Evolutionary conservation across 441 rosid species (phyloP).

Genomic region (Aquilaria agallochum): DNA sequence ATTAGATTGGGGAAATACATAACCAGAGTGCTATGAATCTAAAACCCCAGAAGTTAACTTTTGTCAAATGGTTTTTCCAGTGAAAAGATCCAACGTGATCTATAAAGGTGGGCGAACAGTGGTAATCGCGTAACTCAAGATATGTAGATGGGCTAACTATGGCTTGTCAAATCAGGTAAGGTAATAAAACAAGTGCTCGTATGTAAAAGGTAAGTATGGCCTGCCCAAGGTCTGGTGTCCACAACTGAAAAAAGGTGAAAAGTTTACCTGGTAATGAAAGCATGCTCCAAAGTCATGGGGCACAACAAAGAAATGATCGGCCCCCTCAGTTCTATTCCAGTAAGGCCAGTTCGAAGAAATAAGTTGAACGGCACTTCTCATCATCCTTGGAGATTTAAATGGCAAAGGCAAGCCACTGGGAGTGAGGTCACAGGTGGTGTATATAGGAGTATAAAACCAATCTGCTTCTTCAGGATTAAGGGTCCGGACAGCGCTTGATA

Average conservation of each 20-base stretch:
- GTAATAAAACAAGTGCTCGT: too few species aligned
- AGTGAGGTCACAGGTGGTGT: constrained; percentile 89
- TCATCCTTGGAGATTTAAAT: constrained; percentile 89
- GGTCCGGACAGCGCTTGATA: constrained; percentile 83
- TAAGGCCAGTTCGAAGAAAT: constrained; percentile 72
- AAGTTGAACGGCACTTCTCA: constrained; percentile 85
- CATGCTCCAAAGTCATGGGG: constrained; percentile 98
- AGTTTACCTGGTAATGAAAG: constrained; percentile 80
- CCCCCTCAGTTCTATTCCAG: constrained; percentile 81
- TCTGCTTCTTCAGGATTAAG: constrained; percentile 84
- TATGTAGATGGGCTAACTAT: too few species aligned
- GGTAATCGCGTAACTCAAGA: too few species aligned
- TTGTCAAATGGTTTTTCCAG: too few species aligned
- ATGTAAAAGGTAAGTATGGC: too few species aligned
- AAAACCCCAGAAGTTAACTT: too few species aligned
- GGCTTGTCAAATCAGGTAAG: too few species aligned
- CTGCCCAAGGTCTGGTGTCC: too few species aligned
- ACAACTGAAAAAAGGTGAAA: not conserved
- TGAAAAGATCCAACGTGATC: too few species aligned
- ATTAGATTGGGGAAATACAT: too few species aligned
- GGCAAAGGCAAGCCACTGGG: constrained; percentile 92
- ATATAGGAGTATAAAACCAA: constrained; percentile 90
- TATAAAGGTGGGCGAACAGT: too few species aligned
- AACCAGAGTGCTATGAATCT: too few species aligned
- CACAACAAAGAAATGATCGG: constrained; percentile 89